Base-by-base conservation (phyloP, 768 basidiomycete species). In the Lyophyllum shimeji region DNA sequence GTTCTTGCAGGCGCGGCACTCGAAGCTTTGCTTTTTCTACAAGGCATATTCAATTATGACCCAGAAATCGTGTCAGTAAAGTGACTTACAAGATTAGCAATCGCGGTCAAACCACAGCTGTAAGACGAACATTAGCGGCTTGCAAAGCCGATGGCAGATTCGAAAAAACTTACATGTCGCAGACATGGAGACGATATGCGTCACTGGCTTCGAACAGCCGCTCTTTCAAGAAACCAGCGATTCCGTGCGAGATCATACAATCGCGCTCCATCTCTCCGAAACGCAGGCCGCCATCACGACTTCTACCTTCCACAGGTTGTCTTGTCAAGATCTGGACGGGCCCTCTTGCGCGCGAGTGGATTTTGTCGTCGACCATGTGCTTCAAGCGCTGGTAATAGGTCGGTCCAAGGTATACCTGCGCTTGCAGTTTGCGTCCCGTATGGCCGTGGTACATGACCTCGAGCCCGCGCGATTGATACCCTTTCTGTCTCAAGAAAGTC, bases 191-290 rank as follows among this genome's bases (percentile, higher is more conserved):
- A 42, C 95, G 87, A 73, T 96, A 96, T 9, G 92, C 93, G 69
- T 95, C 89, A 67, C 90, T 92, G 27, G 91, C 93, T 68, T 95
- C 93, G 64, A 95, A 95, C 70, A 98, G 78, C 55, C 97, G 89
- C 76, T 98, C 97, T 75, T 98, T 98, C 73, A 98, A 73, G 85
- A 98, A 98, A 1, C 85, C 93, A 45, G 97, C 96, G 60, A 98
- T 95, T 69, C 97, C 97, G 76, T 99, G 97, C 21, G 97, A 97
- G 58, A 99, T 96, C 97, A 99, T 99, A 71, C 97, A 98, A 83
- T 98, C 96, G 71, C 94, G 92, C 69, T 99, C 97, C 97, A 99
- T 99, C 82, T 99, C 97, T 80, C 97, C 97, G 80, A 99, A 99
- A 66, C 97, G 94, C 60, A 99, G 76, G 72, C 97, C 97, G 79